Conservation (phyloP, 2,329 filamentous ascomycete genomes). For the Alternaria arbusti region DNA sequence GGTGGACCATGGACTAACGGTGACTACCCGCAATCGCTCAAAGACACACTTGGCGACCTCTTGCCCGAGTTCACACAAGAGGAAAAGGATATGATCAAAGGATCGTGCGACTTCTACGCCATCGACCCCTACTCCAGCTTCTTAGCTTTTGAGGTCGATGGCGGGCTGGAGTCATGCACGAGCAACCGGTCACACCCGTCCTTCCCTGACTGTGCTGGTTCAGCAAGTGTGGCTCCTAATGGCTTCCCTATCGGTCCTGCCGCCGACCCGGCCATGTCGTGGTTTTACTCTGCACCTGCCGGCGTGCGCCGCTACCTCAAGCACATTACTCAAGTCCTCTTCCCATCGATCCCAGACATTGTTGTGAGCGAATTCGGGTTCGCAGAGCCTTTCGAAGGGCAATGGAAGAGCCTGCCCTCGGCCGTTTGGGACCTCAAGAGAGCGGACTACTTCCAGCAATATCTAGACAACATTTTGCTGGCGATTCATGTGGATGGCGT, state of each 20-base stretch:
- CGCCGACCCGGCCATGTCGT: conserved; percentile 50
- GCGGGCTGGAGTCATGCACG: conserved; percentile 49
- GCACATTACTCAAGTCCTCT: conserved; percentile 52
- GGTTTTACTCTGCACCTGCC: conserved; percentile 51
- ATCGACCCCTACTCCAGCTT: conserved; percentile 48
- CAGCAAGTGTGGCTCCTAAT: conserved; percentile 41
- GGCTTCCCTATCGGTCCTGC: conserved; percentile 56
- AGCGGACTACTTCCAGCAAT: conserved; percentile 52
- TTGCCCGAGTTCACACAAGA: conserved; percentile 47
- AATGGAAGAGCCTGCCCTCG: no score
- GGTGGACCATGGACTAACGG: conserved; percentile 56
- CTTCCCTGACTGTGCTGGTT: conserved; percentile 53
- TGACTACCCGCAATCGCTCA: conserved; percentile 50
- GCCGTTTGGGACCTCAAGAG: no score
- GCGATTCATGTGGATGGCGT: conserved; percentile 48
- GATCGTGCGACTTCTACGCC: conserved; percentile 53
- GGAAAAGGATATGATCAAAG: conserved; percentile 52
- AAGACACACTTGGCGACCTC: conserved; percentile 50
- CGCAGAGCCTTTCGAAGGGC: conserved; percentile 50
- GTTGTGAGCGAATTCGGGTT: conserved; percentile 53
- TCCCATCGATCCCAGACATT: conserved; percentile 51
- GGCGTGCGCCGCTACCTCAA: conserved; percentile 52
- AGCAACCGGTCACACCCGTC: conserved; percentile 48
- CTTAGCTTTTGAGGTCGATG: conserved; percentile 38
- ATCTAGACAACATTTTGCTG: conserved; percentile 51